phyloP scores from a whole-genome alignment of 352 stramenopile species.

The Pythium phragmiticola region DNA sequence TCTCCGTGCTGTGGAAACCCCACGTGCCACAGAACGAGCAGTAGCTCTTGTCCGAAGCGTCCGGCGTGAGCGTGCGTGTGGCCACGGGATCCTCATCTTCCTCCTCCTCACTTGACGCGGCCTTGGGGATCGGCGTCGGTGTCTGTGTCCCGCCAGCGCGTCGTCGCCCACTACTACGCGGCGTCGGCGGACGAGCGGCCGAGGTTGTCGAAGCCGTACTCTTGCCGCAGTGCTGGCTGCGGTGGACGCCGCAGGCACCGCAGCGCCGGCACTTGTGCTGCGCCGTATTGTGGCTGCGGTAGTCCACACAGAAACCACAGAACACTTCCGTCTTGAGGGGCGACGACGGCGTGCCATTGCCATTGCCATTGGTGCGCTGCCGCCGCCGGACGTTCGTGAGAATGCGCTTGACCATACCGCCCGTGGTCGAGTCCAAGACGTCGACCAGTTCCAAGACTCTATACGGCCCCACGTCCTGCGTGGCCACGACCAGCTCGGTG shows the following conservation, averaged over 20 bases:
- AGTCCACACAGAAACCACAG: conserved; percentile 68
- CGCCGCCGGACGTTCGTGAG: conserved; percentile 63
- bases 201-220: background rate
- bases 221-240: conserved; percentile 54
- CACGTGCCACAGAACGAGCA: conserved; percentile 59
- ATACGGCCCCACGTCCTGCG: conserved; percentile 30
- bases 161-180: conserved; percentile 12
- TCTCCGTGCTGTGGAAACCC: conserved; percentile 55
- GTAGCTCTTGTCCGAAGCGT: conserved; percentile 37
- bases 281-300: conserved; percentile 57
- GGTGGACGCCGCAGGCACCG: conserved; percentile 51
- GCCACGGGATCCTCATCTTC: background rate
- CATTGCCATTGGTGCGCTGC: conserved; percentile 2
- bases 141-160: background rate
- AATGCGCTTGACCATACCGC: conserved; percentile 72
- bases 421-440: conserved; percentile 72
- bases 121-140: conserved; percentile 3
- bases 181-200: background rate
- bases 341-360: conserved; percentile 10
- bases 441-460: conserved; percentile 75
- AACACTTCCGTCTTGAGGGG: conserved; percentile 42
- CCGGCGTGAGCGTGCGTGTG: conserved; percentile 23
- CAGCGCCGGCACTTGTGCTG: conserved; percentile 72
- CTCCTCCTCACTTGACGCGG: background rate
- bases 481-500: conserved; percentile 8